Evolutionary conservation across 768 basidiomycete species (phyloP), one percentile per base, ranked within the genome.

Genomic region (Boletus reticulatus): DNA sequence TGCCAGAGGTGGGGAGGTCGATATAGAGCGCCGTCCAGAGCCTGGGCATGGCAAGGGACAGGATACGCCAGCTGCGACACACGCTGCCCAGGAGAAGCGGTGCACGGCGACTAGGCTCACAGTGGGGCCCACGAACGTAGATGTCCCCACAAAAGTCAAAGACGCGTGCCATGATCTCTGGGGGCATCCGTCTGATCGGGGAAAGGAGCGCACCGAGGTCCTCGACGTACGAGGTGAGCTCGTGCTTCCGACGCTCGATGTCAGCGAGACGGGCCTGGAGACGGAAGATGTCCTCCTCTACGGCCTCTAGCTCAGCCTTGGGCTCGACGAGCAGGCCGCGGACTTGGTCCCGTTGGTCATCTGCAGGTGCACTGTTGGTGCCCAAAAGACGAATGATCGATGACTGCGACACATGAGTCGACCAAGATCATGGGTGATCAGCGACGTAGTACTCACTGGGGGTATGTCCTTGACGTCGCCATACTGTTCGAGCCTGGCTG

Each of bases 191-290:
- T 22, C 58, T 68, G 56, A 70, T 70, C 47, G 68, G 68, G 19
- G 68, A 69, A 24, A 69, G 64, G 53, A 71, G 65, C n/a, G 68
- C 69, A 51, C 61, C 67, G 48, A 69, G 68, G 57, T 69, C 68
- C 56, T 71, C 68, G 50, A 69, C 65, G 52, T 69, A 71, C 29
- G 64, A 64, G 14, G 57, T 48, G 31, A 69, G 59, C 42, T 69
- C 69, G 46, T 50, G 41, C 58, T 67, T 68, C 47, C 68, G 61
- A 20, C 56, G 67, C 58, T 69, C 69, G 29, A 67, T 48, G 38
- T 69, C 65, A 32, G 60, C 67, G 22, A 69, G 69, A 55, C 68
- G 68, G 53, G 69, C 60, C 39, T 69, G 68, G 14, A 69, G 56
- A 20, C 63, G 65, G 46, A 34, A 47, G 32, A 69, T 67, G 37